These are phyloP conservation scores for Xylona heveae DNA, from an alignment of 495 filamentous ascomycete species.

Conservation along the genomic window DNA sequence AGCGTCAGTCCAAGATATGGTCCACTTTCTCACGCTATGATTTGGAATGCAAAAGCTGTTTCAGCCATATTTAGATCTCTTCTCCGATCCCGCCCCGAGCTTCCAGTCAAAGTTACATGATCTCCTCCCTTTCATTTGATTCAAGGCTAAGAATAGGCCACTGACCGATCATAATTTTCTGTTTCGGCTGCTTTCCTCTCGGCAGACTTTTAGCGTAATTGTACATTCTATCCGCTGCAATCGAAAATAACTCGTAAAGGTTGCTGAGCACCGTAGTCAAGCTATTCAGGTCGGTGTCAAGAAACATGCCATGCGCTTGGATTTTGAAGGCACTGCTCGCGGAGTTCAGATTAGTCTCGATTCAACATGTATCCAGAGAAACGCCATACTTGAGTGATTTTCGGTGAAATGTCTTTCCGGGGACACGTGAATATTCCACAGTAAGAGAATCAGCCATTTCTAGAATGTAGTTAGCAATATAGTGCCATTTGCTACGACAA, in stretches of 20 bases:
- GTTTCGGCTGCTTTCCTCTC: slow-evolving; percentile 26
- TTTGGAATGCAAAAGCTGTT: too few relatives aligned
- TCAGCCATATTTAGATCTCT: too few relatives aligned
- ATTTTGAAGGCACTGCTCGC: slow-evolving; percentile 50
- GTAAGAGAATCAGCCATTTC: slow-evolving; percentile 44
- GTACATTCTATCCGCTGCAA: slow-evolving; percentile 68
- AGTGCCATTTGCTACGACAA: not conserved
- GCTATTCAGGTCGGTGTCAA: slow-evolving; percentile 66
- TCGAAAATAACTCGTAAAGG: slow-evolving; percentile 49
- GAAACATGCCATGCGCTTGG: slow-evolving; percentile 72
- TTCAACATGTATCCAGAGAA: not conserved
- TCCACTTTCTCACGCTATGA: too few relatives aligned
- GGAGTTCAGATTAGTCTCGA: slow-evolving; percentile 2
- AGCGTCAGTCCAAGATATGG: too few relatives aligned
- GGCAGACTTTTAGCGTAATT: slow-evolving; percentile 48
- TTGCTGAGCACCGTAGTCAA: slow-evolving; percentile 44
- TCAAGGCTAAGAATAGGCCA: too few relatives aligned
- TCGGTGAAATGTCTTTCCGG: slow-evolving; percentile 54
- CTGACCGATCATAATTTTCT: slow-evolving; percentile 37
- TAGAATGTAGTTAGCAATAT: slow-evolving; percentile 5
- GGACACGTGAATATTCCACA: slow-evolving; percentile 44
- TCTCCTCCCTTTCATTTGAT: too few relatives aligned
- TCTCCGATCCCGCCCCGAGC: too few relatives aligned
- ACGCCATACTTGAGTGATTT: slow-evolving; percentile 45
- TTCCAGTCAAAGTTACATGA: too few relatives aligned